phyloP scores from a whole-genome alignment of 2,329 filamentous ascomycete genomes.

The Paradendryphiella salina region DNA sequence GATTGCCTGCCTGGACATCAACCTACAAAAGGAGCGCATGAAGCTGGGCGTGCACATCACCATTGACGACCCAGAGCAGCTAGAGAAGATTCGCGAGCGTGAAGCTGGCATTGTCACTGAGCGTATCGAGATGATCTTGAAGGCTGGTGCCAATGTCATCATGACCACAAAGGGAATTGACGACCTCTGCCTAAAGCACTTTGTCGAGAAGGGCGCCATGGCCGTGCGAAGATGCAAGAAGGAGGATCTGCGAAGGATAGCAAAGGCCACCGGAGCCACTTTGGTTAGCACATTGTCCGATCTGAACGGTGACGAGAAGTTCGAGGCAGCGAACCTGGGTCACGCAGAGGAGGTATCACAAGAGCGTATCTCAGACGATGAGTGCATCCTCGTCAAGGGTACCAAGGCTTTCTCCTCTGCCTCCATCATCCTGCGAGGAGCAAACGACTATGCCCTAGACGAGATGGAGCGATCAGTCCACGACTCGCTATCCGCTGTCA shows the following conservation, averaged over 20 bases:
- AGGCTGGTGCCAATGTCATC: conserved; percentile 93
- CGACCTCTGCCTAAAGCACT: conserved; percentile 90
- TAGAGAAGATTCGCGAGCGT: conserved; percentile 93
- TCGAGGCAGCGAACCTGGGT: conserved; percentile 86
- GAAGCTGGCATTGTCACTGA: conserved; percentile 94
- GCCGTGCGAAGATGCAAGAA: conserved; percentile 97
- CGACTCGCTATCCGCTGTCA: conserved; percentile 94
- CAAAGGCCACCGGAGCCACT: conserved; percentile 91
- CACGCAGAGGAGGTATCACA: conserved; percentile 95
- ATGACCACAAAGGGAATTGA: conserved; percentile 99
- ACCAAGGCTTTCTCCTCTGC: conserved; percentile 93
- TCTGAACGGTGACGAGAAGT: conserved; percentile 95
- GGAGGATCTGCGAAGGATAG: conserved; percentile 94
- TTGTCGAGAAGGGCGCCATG: conserved; percentile 94
- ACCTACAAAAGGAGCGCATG: conserved; percentile 98
- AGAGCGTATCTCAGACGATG: conserved; percentile 97
- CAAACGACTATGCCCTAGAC: conserved; percentile 95
- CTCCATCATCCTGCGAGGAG: conserved; percentile 91
- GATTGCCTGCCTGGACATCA: conserved; percentile 97
- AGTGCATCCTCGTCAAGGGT: conserved; percentile 95
- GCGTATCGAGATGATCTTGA: conserved; percentile 94
- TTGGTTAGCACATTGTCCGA: conserved; percentile 92
- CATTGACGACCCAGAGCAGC: conserved; percentile 92
- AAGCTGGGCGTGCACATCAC: conserved; percentile 98
- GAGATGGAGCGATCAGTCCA: conserved; percentile 99